Conservation (phyloP, 495 filamentous ascomycete genomes). For the Filosporella fistucella region DNA sequence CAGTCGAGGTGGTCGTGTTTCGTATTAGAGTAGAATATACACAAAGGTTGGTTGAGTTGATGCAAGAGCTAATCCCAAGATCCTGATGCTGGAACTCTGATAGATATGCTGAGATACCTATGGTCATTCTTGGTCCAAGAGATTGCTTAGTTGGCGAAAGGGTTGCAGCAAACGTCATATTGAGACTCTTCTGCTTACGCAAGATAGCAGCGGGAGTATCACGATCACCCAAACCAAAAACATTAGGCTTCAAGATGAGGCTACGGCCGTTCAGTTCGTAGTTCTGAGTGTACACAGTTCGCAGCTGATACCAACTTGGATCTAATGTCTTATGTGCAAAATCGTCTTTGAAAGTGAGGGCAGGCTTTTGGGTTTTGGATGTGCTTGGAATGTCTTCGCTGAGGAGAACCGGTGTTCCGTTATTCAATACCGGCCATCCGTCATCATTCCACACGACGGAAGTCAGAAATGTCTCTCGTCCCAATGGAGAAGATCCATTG, state of each 20-base stretch:
- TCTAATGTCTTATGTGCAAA: neutral
- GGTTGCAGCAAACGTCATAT: conserved; percentile 8
- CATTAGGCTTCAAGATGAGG: neutral
- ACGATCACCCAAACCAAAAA: conserved; percentile 2
- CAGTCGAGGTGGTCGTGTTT: conserved; percentile 2
- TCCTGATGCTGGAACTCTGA: conserved; percentile 9
- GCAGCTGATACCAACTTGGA: conserved; percentile 1
- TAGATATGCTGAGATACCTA: conserved; percentile 7
- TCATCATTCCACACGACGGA: conserved; percentile 18
- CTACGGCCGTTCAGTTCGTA: neutral
- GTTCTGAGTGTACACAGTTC: conserved; percentile 1
- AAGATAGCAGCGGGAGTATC: conserved; percentile 6
- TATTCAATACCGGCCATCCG: conserved; percentile 13
- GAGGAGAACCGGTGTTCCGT: conserved; percentile 36
- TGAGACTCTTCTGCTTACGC: conserved; percentile 10
- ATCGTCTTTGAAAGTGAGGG: neutral
- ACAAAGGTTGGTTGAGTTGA: conserved; percentile 1
- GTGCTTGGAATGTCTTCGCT: neutral
- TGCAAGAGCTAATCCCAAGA: conserved; percentile 3
- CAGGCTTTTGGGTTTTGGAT: neutral
- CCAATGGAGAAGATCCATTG: conserved; percentile 19
- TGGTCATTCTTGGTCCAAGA: neutral
- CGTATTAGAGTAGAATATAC: neutral
- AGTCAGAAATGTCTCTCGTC: conserved; percentile 22
- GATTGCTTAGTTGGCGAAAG: neutral